A percentile compares a stretch with the other conserved stretches of the same genome.
Conservation (phyloP, 192 early-diverging fungal species). For the Mortierella antarctica region DNA sequence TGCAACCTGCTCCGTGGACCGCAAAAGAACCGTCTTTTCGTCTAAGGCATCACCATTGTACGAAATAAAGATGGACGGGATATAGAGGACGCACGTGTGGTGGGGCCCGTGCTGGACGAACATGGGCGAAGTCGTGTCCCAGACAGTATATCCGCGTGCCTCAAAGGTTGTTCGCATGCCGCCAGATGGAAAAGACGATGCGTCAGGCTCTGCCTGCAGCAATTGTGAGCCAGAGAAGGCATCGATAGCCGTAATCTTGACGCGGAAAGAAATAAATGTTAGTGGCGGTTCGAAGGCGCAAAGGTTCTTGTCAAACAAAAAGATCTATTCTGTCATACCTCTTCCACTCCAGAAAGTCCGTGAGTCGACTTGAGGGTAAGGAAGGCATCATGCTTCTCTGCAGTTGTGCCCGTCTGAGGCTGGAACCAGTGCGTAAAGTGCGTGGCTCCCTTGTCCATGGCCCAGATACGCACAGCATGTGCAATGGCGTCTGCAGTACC, state of each 20-base stretch:
- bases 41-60: slow-evolving; percentile 99
- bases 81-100: slow-evolving; percentile 92
- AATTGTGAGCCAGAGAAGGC: slow-evolving; percentile 97
- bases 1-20: slow-evolving; percentile 89
- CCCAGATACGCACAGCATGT: slow-evolving; percentile 98
- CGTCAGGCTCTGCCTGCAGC: slow-evolving; percentile 98
- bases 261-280: too few species aligned
- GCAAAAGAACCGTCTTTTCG: slow-evolving; percentile 97
- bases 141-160: slow-evolving; percentile 99
- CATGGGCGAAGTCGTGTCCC: slow-evolving; percentile 98
- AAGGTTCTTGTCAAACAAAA: neutral
- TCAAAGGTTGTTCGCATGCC: slow-evolving; percentile 99
- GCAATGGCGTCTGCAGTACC: slow-evolving; percentile 97
- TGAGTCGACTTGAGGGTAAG: slow-evolving; percentile 87
- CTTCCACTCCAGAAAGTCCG: slow-evolving; percentile 87
- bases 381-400: slow-evolving; percentile 99
- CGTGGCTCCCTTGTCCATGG: slow-evolving; percentile 95
- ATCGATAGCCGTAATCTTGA: slow-evolving; percentile 77
- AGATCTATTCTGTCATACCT: neutral
- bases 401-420: slow-evolving; percentile 98
- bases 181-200: slow-evolving; percentile 98
- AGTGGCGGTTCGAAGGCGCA: too few species aligned
- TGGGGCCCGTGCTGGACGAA: slow-evolving; percentile 94
- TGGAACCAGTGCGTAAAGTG: slow-evolving; percentile 99
- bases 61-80: slow-evolving; percentile 98